These are phyloP conservation scores for Trypanosoma theileri DNA, from an alignment of 208 protist genomes.

Conservation along the genomic window DNA sequence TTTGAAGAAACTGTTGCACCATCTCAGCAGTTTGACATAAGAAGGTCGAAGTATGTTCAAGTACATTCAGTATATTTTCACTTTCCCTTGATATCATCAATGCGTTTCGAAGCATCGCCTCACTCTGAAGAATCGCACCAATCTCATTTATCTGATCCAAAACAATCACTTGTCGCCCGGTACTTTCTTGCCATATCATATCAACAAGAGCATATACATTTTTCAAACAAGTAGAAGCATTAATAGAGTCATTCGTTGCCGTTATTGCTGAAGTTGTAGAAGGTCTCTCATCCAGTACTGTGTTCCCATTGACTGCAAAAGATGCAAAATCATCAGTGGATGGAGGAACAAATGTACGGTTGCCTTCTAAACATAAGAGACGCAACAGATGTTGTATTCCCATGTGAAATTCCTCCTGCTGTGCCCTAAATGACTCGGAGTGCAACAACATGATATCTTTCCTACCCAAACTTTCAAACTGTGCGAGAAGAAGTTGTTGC, in stretches of 20 bases:
- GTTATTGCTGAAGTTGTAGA: background rate
- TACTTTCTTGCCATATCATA: conserved; percentile 7
- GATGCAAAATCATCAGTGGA: too few relatives aligned
- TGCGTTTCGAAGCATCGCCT: too few relatives aligned
- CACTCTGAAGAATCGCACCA: background rate
- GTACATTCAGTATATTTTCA: too few relatives aligned
- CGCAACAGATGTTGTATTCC: background rate
- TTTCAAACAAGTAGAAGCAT: background rate
- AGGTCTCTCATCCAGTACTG: background rate
- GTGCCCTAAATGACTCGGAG: background rate
- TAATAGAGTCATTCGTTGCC: background rate
- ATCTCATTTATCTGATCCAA: conserved; percentile 9
- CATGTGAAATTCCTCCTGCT: background rate
- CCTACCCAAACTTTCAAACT: conserved; percentile 20
- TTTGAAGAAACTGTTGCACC: background rate
- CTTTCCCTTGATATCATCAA: too few relatives aligned
- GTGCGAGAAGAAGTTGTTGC: conserved; percentile 19
- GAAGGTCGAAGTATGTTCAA: background rate
- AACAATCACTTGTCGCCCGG: conserved; percentile 1
- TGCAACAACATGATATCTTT: conserved; percentile 13
- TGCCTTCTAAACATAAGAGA: background rate
- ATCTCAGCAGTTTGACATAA: background rate
- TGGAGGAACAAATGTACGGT: too few relatives aligned
- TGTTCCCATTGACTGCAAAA: too few relatives aligned
- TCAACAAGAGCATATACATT: background rate